phyloP scores from a whole-genome alignment of 768 basidiomycete species.

The Butyriboletus loyo region DNA sequence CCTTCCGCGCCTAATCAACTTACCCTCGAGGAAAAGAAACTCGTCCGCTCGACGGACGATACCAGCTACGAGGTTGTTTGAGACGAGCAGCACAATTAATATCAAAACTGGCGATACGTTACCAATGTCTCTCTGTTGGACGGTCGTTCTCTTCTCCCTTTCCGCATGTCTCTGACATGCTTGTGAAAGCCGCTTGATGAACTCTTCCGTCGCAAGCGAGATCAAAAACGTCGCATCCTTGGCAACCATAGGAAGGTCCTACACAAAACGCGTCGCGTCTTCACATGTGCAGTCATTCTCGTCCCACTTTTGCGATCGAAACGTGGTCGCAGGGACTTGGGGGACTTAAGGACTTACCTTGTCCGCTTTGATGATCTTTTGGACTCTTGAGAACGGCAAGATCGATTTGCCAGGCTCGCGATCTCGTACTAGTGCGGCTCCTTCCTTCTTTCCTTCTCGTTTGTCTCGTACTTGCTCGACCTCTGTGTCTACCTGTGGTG shows the following conservation, averaged over 20 bases:
- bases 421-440: slow-evolving; percentile 11
- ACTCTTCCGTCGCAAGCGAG: slow-evolving; percentile 84
- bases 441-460: slow-evolving; percentile 23
- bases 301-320: background rate
- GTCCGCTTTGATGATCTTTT: slow-evolving; percentile 84
- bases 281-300: slow-evolving; percentile 2
- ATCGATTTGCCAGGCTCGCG: slow-evolving; percentile 65
- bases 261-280: background rate
- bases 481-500: slow-evolving; percentile 1
- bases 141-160: slow-evolving; percentile 67
- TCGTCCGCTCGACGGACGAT: slow-evolving; percentile 68
- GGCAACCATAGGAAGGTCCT: slow-evolving; percentile 77
- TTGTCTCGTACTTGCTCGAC: slow-evolving; percentile 7
- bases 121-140: slow-evolving; percentile 83
- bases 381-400: slow-evolving; percentile 74
- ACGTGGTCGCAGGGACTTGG: background rate
- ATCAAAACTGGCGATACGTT: slow-evolving; percentile 18
- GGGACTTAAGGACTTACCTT: slow-evolving; percentile 49
- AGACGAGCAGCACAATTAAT: background rate
- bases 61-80: slow-evolving; percentile 43
- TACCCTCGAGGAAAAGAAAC: slow-evolving; percentile 77
- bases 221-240: slow-evolving; percentile 79
- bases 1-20: background rate
- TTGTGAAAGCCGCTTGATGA: slow-evolving; percentile 71
- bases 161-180: slow-evolving; percentile 70